These are phyloP conservation scores for Colletotrichum acutatum DNA, from an alignment of 2,329 filamentous ascomycete genomes.

Conservation along the genomic window DNA sequence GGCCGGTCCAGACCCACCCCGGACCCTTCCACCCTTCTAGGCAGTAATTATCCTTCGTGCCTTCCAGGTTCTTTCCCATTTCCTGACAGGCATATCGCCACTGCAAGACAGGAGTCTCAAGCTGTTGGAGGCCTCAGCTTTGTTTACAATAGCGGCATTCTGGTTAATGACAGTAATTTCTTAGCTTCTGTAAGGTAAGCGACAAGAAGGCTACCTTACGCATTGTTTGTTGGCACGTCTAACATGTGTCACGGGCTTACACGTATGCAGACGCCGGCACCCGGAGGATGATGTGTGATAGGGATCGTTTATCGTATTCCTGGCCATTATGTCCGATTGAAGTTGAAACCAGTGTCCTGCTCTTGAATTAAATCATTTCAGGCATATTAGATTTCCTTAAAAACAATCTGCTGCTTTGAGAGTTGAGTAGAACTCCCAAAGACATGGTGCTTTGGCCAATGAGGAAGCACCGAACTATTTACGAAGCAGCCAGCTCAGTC, in stretches of 20 bases:
- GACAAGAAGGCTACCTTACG: background rate
- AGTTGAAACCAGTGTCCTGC: background rate
- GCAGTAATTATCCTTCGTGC: too few species aligned
- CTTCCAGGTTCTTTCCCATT: background rate
- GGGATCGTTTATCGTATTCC: too few species aligned
- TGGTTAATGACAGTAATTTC: background rate
- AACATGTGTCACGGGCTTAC: background rate
- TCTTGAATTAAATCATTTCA: too few species aligned
- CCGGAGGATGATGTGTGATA: background rate
- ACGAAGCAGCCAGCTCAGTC: background rate
- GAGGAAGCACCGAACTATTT: background rate
- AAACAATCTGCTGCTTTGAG: background rate
- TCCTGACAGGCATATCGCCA: background rate
- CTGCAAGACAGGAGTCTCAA: background rate
- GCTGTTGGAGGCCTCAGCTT: background rate
- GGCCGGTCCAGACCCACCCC: background rate
- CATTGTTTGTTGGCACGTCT: background rate
- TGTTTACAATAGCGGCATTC: background rate
- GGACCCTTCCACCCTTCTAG: background rate
- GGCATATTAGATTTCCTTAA: background rate
- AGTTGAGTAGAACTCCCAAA: background rate
- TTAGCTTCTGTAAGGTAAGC: background rate
- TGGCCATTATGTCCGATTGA: too few species aligned
- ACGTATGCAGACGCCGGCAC: background rate
- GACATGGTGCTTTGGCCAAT: background rate